Evolutionary conservation across 805 yeast species (phyloP), one percentile per base, ranked within the genome.

Genomic region (Brettanomyces anomalus): DNA sequence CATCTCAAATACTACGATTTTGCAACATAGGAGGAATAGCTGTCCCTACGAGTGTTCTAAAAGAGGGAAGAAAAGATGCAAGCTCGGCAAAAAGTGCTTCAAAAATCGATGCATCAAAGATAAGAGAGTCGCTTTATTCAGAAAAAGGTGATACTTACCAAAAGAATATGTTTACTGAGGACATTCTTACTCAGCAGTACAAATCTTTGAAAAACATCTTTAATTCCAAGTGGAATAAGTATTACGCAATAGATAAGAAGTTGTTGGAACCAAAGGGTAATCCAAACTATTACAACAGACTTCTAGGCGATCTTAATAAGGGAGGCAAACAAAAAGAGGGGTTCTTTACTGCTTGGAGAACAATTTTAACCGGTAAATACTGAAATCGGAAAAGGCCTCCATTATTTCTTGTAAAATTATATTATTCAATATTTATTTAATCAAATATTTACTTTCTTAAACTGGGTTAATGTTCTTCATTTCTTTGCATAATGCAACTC

Each of bases 191-290:
- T 13, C 73, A 71, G 43, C 90, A 83, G 58, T 73, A 74, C 47
- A 64, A 66, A 42, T 72, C 89, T 3, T 59, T 82, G 42, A 67
- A 78, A 38, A 75, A 72, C 49, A 60, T 82, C 45, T 70, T 71
- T 44, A 72, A 70, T 43, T 80, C 79, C 56, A 79, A 79, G 54
- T 79, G 79, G 67, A 71, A 68, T 52, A 72, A 74, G 45, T 77
- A 77, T 54, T 85, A 84, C 57, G 67, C 72, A 47, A 71, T 79
- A 31, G 79, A 79, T 43, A 82, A 77, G 36, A 82, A 82, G 56
- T 62, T 88, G 49, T 62, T 76, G 53, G 69, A 62, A 50, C 97
- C 97, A n/a, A 79, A 81, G 54, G 96, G 96, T 2, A 85, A 86
- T 61, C 87, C 95, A 3, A 61, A 71, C 38, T 88, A 88, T 57